These are phyloP conservation scores for Aspergillus sp. DNA, from an alignment of 2,329 filamentous ascomycete genomes.

Conservation along the genomic window DNA sequence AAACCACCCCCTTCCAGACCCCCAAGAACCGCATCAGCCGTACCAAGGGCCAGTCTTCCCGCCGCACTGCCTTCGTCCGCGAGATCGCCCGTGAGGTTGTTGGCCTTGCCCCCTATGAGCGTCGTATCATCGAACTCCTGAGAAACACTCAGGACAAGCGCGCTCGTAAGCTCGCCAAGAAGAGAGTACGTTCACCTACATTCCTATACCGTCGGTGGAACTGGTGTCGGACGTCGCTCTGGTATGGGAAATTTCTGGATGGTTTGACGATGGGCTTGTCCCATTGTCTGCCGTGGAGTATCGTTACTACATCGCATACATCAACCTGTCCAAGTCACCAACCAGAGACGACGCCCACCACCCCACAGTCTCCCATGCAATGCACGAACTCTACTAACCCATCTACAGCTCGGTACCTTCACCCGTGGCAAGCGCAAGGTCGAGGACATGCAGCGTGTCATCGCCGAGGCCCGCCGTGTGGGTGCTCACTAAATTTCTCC, in stretches of 20 bases:
- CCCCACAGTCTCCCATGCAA: neutral
- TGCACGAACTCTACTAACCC: constrained; percentile 17
- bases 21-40: constrained; percentile 75
- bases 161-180: constrained; percentile 98
- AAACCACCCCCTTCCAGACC: constrained; percentile 73
- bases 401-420: constrained; percentile 85
- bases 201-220: neutral
- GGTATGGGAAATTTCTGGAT: neutral
- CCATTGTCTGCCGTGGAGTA: neutral
- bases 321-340: neutral
- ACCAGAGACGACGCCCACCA: neutral
- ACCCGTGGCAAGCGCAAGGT: constrained; percentile 99
- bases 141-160: constrained; percentile 99
- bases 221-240: neutral
- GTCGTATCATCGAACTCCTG: constrained; percentile 97
- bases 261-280: neutral
- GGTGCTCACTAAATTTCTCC: constrained; percentile 58
- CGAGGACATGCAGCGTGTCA: constrained; percentile 96
- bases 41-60: constrained; percentile 94
- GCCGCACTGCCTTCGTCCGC: constrained; percentile 94
- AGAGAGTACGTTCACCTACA: constrained; percentile 69
- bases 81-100: constrained; percentile 98
- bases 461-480: constrained; percentile 86
- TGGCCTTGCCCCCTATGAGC: constrained; percentile 93
- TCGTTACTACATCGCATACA: neutral